Conservation (phyloP, 129 eudicot genomes). For the Artemisia tridentata region DNA sequence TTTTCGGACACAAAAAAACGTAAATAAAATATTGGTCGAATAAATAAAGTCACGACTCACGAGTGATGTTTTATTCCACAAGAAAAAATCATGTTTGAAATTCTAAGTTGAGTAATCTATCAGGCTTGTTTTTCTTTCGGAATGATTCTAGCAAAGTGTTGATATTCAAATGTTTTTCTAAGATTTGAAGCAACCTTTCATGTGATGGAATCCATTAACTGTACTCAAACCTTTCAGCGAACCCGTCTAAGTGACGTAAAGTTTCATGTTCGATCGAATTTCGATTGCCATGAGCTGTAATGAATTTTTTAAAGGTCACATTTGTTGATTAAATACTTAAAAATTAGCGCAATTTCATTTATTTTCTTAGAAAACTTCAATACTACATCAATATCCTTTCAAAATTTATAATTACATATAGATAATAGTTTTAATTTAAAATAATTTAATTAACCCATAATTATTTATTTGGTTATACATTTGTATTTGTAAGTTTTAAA, state of each 20-base stretch:
- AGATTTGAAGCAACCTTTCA: conserved; percentile 1
- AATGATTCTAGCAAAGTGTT: background rate
- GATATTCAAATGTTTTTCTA: background rate
- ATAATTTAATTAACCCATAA: too few species aligned
- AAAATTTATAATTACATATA: too few species aligned
- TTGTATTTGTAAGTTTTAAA: too few species aligned
- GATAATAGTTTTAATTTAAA: too few species aligned
- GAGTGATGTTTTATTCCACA: background rate
- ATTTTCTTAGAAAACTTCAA: too few species aligned
- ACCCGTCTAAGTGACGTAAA: background rate
- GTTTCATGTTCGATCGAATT: background rate
- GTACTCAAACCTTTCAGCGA: conserved; percentile 1
- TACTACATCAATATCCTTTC: too few species aligned
- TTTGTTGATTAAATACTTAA: too few species aligned
- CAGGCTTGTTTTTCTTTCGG: background rate
- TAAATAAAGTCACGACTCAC: background rate
- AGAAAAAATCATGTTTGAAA: background rate
- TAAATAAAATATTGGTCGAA: too few species aligned
- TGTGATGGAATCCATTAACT: background rate
- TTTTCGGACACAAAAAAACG: too few species aligned
- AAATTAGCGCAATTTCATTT: too few species aligned
- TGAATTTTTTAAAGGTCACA: too few species aligned
- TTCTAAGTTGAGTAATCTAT: conserved; percentile 6
- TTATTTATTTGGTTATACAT: too few species aligned
- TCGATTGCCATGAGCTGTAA: background rate